Evolutionary conservation across 2,329 filamentous ascomycete genomes (phyloP), one percentile per base, ranked within the genome.

Genomic region (Dryadomyces quercivorus): DNA sequence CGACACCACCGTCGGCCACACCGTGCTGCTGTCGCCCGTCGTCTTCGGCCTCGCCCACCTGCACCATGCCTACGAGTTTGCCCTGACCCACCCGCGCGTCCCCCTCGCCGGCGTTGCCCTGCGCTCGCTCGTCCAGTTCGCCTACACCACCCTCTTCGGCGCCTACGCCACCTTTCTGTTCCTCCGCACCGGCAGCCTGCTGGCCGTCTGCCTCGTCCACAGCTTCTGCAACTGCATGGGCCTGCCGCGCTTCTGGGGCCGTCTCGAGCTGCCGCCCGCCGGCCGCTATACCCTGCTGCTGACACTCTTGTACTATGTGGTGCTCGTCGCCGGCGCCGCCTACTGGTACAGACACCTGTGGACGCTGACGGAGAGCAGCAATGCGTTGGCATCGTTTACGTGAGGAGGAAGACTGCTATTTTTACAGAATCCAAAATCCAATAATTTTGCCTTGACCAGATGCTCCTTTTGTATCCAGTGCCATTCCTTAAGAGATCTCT

Each of bases 61-160:
- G 50, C 92, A 98, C 70, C 93, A 98, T 70, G 89, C 95, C 67
- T 95, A 95, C 72, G 93, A 97, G 70, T 95, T 95, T 69, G 80
- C 86, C 55, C 75, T 95, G 55, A 88, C 86, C 1, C 82, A 94
- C 62, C 88, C 88, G 9, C 75, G 81, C 58, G 82, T 85, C 1
- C 79, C 87, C 0, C 64, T 84, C 13, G 60, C 75, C 1, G 75
- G 80, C 2, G 82, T 85, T 7, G 63, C 93, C 6, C 65, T 86
- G 31, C 82, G 88, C 51, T 89, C 88, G 2, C 60, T 90, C 12
- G 77, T 97, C 60, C 93, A 97, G 66, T 85, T 98, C 63, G 75
- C 78, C 4, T 98, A 95, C 69, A 98, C 93, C 0, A 91, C 88
- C 7, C 69, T 97, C 5, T 98, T 98, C 64, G 93, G 93, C 58